These are phyloP conservation scores for Paraleonurus japonicus DNA, from an alignment of 257 asterid genomes.

Conservation along the genomic window DNA sequence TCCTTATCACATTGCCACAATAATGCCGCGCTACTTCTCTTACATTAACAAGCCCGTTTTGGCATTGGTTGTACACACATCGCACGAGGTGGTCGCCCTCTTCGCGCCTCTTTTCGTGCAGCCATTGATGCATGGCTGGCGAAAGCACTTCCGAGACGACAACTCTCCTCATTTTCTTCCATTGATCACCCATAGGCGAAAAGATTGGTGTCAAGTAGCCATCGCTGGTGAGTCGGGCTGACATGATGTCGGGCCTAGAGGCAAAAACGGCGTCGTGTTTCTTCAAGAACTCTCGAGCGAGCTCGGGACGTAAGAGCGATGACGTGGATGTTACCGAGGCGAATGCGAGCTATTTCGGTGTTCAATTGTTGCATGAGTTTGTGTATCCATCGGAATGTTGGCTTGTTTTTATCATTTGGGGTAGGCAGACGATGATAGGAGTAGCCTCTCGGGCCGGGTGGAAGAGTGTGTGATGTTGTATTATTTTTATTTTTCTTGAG, in stretches of 20 bases:
- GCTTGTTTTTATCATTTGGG: slow-evolving; percentile 16
- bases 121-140: slow-evolving; percentile 21
- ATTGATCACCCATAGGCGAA: slow-evolving; percentile 18
- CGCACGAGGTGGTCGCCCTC: slow-evolving; percentile 37
- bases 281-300: slow-evolving; percentile 32
- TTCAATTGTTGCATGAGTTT: slow-evolving; percentile 16
- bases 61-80: slow-evolving; percentile 18
- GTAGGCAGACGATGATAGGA: slow-evolving; percentile 34
- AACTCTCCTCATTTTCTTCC: slow-evolving; percentile 35
- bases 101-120: slow-evolving; percentile 27
- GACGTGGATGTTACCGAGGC: slow-evolving; percentile 24
- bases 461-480: slow-evolving; percentile 7
- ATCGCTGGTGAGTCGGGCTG: slow-evolving; percentile 7
- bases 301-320: slow-evolving; percentile 34
- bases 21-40: slow-evolving; percentile 16
- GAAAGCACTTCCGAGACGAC: slow-evolving; percentile 32
- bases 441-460: slow-evolving; percentile 24
- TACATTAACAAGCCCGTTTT: slow-evolving; percentile 23
- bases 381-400: no score
- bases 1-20: slow-evolving; percentile 29
- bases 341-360: slow-evolving; percentile 35
- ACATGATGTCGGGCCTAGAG: slow-evolving; percentile 34
- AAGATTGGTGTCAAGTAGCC: slow-evolving; percentile 11
- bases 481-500: neutral
- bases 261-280: slow-evolving; percentile 23